phyloP scores from a whole-genome alignment of 768 basidiomycete genomes.

The Auriscalpium orientale region DNA sequence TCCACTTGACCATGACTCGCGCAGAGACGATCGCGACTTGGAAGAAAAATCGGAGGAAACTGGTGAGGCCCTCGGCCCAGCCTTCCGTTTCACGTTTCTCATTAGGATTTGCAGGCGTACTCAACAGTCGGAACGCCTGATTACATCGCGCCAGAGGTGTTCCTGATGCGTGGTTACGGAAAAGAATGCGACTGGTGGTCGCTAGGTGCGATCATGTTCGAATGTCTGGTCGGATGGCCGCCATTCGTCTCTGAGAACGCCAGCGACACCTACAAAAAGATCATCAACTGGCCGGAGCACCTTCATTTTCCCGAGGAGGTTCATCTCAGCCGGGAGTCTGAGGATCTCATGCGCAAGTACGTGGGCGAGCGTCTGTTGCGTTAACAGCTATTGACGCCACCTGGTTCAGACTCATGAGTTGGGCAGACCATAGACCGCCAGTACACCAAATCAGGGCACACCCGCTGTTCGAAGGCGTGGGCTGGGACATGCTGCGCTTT shows the following conservation, averaged over 20 bases:
- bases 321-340: slow-evolving; percentile 86
- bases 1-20: slow-evolving; percentile 90
- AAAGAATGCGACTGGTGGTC: slow-evolving; percentile 99
- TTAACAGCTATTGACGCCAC: background rate
- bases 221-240: slow-evolving; percentile 94
- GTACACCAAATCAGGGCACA: slow-evolving; percentile 88
- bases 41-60: slow-evolving; percentile 95
- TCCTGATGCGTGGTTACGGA: slow-evolving; percentile 91
- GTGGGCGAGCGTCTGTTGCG: slow-evolving; percentile 15
- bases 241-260: slow-evolving; percentile 96
- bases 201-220: slow-evolving; percentile 98
- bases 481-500: slow-evolving; percentile 79
- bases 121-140: slow-evolving; percentile 98
- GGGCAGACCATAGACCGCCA: slow-evolving; percentile 65
- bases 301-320: slow-evolving; percentile 92
- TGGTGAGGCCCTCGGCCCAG: slow-evolving; percentile 40
- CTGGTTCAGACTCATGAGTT: slow-evolving; percentile 65
- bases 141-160: slow-evolving; percentile 95
- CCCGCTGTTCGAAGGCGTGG: slow-evolving; percentile 91
- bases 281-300: slow-evolving; percentile 87
- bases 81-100: background rate
- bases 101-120: slow-evolving; percentile 57
- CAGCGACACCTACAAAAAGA: slow-evolving; percentile 97
- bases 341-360: slow-evolving; percentile 81
- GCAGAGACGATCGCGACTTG: slow-evolving; percentile 94